These are phyloP conservation scores for Naganishia vishniacii DNA, from an alignment of 768 basidiomycete species.

Conservation along the genomic window DNA sequence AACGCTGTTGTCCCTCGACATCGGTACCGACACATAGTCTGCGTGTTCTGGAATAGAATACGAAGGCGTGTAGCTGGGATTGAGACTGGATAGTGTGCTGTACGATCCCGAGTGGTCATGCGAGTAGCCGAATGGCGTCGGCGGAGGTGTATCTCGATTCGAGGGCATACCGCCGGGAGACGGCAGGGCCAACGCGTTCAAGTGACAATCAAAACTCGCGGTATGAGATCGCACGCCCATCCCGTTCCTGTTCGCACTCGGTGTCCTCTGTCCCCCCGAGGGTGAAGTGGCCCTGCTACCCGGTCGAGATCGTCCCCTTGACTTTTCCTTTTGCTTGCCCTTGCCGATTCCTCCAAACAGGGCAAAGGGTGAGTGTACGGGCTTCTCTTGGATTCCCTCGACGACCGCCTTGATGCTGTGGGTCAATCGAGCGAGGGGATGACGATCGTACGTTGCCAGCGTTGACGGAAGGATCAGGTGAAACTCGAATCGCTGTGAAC, in stretches of 20 bases:
- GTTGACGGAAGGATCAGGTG: constrained; percentile 40
- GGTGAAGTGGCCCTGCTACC: constrained; percentile 30
- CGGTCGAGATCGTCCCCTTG: constrained; percentile 15
- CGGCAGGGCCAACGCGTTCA: neutral
- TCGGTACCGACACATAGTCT: constrained; percentile 18
- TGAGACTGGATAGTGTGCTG: constrained; percentile 12
- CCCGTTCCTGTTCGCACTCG: neutral
- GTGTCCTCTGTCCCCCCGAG: constrained; percentile 16
- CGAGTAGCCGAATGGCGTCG: constrained; percentile 10
- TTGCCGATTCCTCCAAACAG: constrained; percentile 23
- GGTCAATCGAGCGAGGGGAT: constrained; percentile 34
- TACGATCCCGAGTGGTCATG: constrained; percentile 14
- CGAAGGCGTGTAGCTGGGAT: constrained; percentile 14
- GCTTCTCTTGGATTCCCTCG: constrained; percentile 30
- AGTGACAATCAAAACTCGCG: constrained; percentile 7
- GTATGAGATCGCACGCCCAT: constrained; percentile 1
- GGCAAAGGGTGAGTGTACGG: constrained; percentile 12
- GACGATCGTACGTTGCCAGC: constrained; percentile 37
- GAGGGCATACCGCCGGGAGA: neutral
- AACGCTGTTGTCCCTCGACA: constrained; percentile 20
- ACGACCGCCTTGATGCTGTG: constrained; percentile 33
- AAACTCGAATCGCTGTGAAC: constrained; percentile 40
- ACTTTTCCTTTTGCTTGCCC: constrained; percentile 25
- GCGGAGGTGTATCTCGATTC: neutral
- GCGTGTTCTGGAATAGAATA: constrained; percentile 16